A percentile compares a stretch with the other conserved stretches of the same genome.
phyloP scores from a whole-genome alignment of 768 basidiomycete genomes.

The Suillus decipiens region DNA sequence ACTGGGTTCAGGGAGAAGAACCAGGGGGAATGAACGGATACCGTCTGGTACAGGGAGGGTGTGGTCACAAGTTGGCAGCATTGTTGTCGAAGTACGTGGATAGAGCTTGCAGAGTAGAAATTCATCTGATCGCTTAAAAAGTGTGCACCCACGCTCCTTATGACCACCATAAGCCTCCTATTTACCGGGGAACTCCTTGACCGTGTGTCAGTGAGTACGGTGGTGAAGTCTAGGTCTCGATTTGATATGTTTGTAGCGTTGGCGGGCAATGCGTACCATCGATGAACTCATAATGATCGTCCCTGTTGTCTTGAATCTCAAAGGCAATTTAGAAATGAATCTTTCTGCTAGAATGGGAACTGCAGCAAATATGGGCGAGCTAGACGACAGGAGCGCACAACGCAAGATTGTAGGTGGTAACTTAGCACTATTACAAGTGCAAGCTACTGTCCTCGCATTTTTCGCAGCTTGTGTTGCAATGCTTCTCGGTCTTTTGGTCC shows the following conservation, averaged over 20 bases:
- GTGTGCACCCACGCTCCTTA: constrained; percentile 85
- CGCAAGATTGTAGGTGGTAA: constrained; percentile 77
- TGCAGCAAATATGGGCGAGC: constrained; percentile 89
- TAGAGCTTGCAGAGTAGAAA: background rate
- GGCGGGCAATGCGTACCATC: constrained; percentile 86
- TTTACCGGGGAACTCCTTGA: constrained; percentile 92
- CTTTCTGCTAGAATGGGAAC: constrained; percentile 95
- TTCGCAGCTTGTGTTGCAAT: constrained; percentile 81
- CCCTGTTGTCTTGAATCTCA: constrained; percentile 91
- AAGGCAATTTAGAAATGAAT: constrained; percentile 99
- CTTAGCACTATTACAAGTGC: constrained; percentile 86
- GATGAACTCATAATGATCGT: constrained; percentile 97
- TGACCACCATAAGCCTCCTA: constrained; percentile 81
- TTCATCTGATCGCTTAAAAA: constrained; percentile 33
- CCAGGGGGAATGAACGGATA: constrained; percentile 29
- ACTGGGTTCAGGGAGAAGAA: constrained; percentile 36
- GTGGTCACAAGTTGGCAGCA: constrained; percentile 60
- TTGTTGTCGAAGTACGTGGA: constrained; percentile 68
- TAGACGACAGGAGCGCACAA: constrained; percentile 70
- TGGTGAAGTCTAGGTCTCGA: constrained; percentile 10
- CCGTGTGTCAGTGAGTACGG: constrained; percentile 71
- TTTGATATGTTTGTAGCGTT: constrained; percentile 51
- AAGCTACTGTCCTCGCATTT: constrained; percentile 87
- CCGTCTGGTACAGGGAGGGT: constrained; percentile 19
- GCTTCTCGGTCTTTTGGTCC: constrained; percentile 65